Evolutionary conservation across 345 rosid species (phyloP), one percentile per base, ranked within the genome.

Genomic region (Rhodamnia rubescens): DNA sequence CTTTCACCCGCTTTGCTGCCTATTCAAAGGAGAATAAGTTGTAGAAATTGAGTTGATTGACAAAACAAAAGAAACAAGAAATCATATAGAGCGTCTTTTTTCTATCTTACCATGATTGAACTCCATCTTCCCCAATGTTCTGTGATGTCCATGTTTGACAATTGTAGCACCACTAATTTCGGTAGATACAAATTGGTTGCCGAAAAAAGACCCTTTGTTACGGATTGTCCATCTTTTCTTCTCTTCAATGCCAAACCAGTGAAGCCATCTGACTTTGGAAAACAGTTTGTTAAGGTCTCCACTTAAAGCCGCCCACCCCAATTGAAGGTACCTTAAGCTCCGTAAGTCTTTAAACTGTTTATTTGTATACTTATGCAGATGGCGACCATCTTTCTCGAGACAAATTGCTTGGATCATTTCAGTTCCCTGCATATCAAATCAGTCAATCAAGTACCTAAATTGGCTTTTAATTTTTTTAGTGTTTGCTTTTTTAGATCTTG

Each of bases 41-140:
- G 0, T 59, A 27, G 27, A 0, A 6, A 0, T 0, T 59, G 40
- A 59, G 0, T 27, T 27, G 29, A 27, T 59, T 0, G 14, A 59
- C 14, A 0, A 6, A 59, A 0, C 0, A 13, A 59, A 57, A 57
- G 5, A 24, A 24, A 24, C 27, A 24, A 56, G 22, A 56, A 22
- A 56, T 56, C 12, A 56, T 27, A 4, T 5, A 55, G 11, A 5
- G 4, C 22, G 59, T 22, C 12, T 56, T 56, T 56, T 54, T 56
- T 21, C 8, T 13, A 22, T 9, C 2, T 24, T 57, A 57, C 61
- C 61, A 57, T 24, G 27, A 57, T 24, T 26, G 27, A 24, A 24
- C 61, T 57, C 61, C 61, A 57, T 57, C 27, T 6, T 9, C 6
- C 4, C 61, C 61, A 24, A 24, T 24, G 2, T 2, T 24, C 61